Evolutionary conservation across 208 protist species (phyloP), one percentile per base, ranked within the genome.

Genomic region (Trypanosoma theileri): DNA sequence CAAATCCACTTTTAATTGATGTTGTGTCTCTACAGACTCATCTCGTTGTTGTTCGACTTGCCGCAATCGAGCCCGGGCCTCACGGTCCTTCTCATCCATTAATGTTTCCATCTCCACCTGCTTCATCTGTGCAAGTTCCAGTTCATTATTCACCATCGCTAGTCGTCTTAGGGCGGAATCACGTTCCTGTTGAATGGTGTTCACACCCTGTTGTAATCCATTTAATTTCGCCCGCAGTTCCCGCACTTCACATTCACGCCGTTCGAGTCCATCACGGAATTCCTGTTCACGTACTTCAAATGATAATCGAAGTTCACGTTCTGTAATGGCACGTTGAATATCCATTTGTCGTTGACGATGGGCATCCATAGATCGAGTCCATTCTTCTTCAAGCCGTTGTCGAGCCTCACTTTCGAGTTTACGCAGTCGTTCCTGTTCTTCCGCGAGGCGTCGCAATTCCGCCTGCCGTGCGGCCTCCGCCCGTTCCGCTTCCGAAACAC

Each of bases 81-180:
- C 79, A 24, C 79, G 52, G 7, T 72, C 73, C 22, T 51, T 71
- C n/a, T 58, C 21, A 59, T 77, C 66, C 14, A 69, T 24, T 22
- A 45, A 50, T 13, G 61, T 35, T 56, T 90, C 82, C 26, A 59
- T 21, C 60, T 95, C 86, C 16, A 76, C 52, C 19, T 64, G 46
- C 19, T 74, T 72, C 63, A 88, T 62, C 63, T 93, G 85, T n/a
- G 79, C 76, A 16, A 86, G 62, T 67, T 94, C 87, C 10, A 96
- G 79, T 69, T 94, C 88, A 64, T 92, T 88, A 13, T 51, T 70
- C 8, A 96, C 67, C 63, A 86, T 80, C 26, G 79, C 82, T 17
- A 80, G 59, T 17, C 88, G 85, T 4, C 85, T 79, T 52, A 82
- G 68, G 17, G 86, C 80, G 4, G 84, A 85, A 31, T 92, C 82